phyloP scores from a whole-genome alignment of 352 stramenopile species.

The Halophytophthora polymorphica region DNA sequence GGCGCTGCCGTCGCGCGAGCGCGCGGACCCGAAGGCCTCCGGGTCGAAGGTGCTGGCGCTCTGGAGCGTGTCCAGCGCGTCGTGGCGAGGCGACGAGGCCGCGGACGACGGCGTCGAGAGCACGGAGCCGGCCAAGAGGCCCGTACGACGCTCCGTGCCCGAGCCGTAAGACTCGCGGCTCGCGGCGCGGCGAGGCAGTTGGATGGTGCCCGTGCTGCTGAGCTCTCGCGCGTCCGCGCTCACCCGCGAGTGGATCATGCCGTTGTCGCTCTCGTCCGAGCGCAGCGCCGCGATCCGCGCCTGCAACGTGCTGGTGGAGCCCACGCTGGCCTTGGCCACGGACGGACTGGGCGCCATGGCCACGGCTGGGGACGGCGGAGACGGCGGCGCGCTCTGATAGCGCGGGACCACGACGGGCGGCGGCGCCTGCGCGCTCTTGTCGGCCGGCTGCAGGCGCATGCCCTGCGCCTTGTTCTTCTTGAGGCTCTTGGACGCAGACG shows the following conservation, averaged over 20 bases:
- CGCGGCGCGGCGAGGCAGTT: slow-evolving; percentile 14
- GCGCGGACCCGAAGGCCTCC: slow-evolving; percentile 32
- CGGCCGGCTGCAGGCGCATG: slow-evolving; percentile 7
- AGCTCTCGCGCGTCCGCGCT: slow-evolving; percentile 26
- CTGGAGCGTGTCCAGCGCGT: slow-evolving; percentile 9
- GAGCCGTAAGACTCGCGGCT: slow-evolving; percentile 25
- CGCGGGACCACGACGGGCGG: slow-evolving; percentile 24
- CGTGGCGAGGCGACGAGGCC: slow-evolving; percentile 16
- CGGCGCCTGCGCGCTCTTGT: slow-evolving; percentile 11
- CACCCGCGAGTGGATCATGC: slow-evolving; percentile 53
- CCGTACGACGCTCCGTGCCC: slow-evolving; percentile 20
- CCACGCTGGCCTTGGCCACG: slow-evolving; percentile 13
- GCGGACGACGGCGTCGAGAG: slow-evolving; percentile 34
- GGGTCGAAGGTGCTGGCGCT: slow-evolving; percentile 38
- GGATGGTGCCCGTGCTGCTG: slow-evolving; percentile 2
- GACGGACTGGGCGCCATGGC: slow-evolving; percentile 12
- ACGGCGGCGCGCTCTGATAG: slow-evolving; percentile 17
- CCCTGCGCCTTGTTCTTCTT: slow-evolving; percentile 17
- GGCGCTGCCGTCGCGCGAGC: slow-evolving; percentile 18
- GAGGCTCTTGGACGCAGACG: slow-evolving; percentile 22
- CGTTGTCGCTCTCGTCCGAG: slow-evolving; percentile 29
- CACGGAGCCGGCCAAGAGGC: slow-evolving; percentile 33
- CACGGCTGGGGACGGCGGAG: no score
- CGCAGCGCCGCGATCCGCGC: slow-evolving; percentile 62
- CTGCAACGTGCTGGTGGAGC: slow-evolving; percentile 35